Conservation (phyloP, 352 stramenopile genomes). For the Phytopythium mirpurense region DNA sequence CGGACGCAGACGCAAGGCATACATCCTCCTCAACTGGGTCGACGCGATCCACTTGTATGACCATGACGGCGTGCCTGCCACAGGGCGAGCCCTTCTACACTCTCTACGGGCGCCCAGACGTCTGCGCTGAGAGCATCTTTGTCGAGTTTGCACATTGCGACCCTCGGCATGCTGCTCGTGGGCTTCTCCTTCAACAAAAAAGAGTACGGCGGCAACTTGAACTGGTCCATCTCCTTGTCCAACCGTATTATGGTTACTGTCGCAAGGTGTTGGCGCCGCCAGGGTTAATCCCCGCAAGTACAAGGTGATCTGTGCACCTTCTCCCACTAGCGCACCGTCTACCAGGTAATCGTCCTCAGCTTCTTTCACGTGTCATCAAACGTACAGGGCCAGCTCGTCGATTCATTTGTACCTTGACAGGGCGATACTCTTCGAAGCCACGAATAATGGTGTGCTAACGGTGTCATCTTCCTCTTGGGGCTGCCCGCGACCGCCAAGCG, state of each 20-base stretch:
- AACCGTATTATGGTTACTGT: slow-evolving; percentile 26
- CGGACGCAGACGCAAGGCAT: no score
- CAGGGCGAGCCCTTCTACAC: no score
- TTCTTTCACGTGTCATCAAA: slow-evolving; percentile 34
- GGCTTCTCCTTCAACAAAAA: slow-evolving; percentile 31
- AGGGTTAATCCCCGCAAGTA: slow-evolving; percentile 16
- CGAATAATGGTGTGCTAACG: slow-evolving; percentile 22
- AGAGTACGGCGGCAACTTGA: slow-evolving; percentile 27
- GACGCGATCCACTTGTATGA: no score
- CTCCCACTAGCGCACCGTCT: slow-evolving; percentile 16
- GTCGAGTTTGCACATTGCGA: no score
- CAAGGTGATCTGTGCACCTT: slow-evolving; percentile 18
- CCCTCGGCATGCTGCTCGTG: no score
- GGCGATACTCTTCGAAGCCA: slow-evolving; percentile 34
- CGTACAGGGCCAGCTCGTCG: slow-evolving; percentile 21
- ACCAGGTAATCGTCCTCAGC: slow-evolving; percentile 31
- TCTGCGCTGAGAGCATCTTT: no score
- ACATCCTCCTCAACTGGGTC: no score
- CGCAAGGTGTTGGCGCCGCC: slow-evolving; percentile 12
- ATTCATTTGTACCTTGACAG: slow-evolving; percentile 37
- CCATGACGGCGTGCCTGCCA: no score
- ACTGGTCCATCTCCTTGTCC: slow-evolving; percentile 22
- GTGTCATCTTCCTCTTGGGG: slow-evolving; percentile 19
- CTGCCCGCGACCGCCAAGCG: slow-evolving; percentile 35
- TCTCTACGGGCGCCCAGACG: no score